Base-by-base conservation (phyloP, 768 basidiomycete species). In the Tulasnella sp. region DNA sequence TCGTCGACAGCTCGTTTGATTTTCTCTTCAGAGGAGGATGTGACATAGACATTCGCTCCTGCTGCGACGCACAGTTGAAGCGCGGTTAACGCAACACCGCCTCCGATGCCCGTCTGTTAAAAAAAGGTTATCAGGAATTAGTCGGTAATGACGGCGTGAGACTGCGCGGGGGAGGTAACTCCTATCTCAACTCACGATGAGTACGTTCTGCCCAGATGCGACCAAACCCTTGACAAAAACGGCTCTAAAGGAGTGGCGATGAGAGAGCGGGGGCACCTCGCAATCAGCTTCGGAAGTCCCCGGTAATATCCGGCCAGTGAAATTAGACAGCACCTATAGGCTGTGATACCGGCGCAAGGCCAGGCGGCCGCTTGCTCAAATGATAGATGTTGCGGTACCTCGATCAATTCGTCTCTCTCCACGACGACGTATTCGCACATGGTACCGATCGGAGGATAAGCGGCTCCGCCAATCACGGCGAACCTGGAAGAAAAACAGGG, bases 1-100 rank as follows among this genome's bases (percentile, higher is more conserved):
- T 70, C 70, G 7, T 15, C 15, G 19, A 80, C 68, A 0, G 88
- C 88, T 56, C 77, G 80, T 50, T 73, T 69, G 49, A 93, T 81
- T 73, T 92, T 92, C 8, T 80, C 79, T 26, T 76, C 73, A 47
- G 70, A 80, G 8, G 86, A 79, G 62, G 85, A 88, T 3, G 90
- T 87, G 23, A 91, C 87, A 69, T 83, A 92, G n/a, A 91, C 87
- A 32, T 78, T 78, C 1, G 86, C 85, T 27, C 89, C 86, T 56
- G 77, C 77, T 0, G 86, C 88, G 3, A 89, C 65, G 67, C 82
- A 86, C 8, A 91, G 70, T 68, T 93, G 88, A 61, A 91, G 70
- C 0, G 85, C 83, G 42, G 81, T 65, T 27, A 92, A 74, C 0
- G 90, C 90, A 41, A 93, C 90, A 11, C 90, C 89, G 19, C 89